Percentiles rank a stretch among this genome's conserved stretches.
Evolutionary conservation across 2,329 filamentous ascomycete species (phyloP).

Genomic region (Dendrostoma leiphaemia): DNA sequence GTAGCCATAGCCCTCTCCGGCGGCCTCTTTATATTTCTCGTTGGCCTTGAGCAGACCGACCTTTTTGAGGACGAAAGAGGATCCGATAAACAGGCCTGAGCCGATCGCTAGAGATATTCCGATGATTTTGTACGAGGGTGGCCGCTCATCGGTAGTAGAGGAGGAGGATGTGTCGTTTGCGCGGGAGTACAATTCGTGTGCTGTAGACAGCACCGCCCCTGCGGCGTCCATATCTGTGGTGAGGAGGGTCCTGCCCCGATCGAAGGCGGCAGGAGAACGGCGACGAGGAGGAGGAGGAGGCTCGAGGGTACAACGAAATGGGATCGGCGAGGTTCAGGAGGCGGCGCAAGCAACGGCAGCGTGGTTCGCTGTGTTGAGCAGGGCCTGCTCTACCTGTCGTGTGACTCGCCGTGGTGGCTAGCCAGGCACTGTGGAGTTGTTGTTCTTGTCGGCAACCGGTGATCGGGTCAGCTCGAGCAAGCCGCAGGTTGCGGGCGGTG

Average conservation of each 20-base stretch:
- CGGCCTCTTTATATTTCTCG: conserved; percentile 92
- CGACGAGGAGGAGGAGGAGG: too few species aligned
- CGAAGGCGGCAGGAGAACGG: conserved; percentile 19
- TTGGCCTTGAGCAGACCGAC: conserved; percentile 87
- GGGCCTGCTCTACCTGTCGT: conserved; percentile 1
- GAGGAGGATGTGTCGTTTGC: conserved; percentile 33
- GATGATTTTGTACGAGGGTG: conserved; percentile 72
- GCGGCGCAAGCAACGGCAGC: conserved; percentile 12
- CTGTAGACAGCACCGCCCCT: conserved; percentile 58
- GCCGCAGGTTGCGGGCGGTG: too few species aligned
- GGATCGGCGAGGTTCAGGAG: not conserved
- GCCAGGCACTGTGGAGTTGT: not conserved
- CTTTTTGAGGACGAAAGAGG: conserved; percentile 96
- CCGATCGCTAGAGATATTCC: conserved; percentile 82
- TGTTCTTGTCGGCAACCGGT: too few species aligned
- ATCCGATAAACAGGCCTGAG: conserved; percentile 89
- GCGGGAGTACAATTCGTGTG: conserved; percentile 42
- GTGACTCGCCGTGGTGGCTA: not conserved
- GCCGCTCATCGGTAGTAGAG: conserved; percentile 33
- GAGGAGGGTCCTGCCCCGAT: conserved; percentile 60
- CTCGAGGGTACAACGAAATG: not conserved
- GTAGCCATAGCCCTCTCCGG: conserved; percentile 95
- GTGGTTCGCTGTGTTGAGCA: conserved; percentile 8
- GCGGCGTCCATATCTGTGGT: conserved; percentile 72
- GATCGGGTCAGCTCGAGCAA: too few species aligned